Base-by-base conservation (phyloP, 164 flowering plant species). In the Vitis labrusca region DNA sequence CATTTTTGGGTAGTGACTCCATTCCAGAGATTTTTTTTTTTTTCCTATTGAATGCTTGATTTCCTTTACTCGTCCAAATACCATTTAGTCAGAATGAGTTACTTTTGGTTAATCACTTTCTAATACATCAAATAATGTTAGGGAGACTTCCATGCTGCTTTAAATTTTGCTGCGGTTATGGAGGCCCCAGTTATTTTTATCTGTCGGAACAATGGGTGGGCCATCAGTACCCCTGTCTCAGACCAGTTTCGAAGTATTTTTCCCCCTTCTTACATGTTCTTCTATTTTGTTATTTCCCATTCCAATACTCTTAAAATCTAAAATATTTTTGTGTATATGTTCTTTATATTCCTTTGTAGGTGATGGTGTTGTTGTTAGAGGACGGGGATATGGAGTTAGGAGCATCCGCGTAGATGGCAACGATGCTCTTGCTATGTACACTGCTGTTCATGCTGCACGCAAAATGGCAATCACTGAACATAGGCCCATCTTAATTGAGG, bases 121-220 rank as follows among this genome's bases (percentile, higher is more conserved):
- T 84, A 71, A 81, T 56, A 65, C 23, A 11, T 66, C 12, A 19
- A 44, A 23, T 66, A 48, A 50, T 75, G 58, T 74, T 61, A 94
- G 99, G 99, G 99, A 78, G 99, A 95, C 83, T 95, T 95, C 85
- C 99, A 95, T 85, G 97, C 94, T 77, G 97, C 83, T 67, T 54
- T 95, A 51, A 95, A 95, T 75, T 91, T 95, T 72, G 98, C 99
- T 12, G 99, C 98, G 8, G 98, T 95, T 55, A 64, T 76, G 85
- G 96, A 93, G 75, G 91, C 85, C 12, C 99, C 98, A 0, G 96
- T 95, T 61, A 74, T 95, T 32, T 95, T 95, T 69, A 67, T 95
- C 53, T 95, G 99, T 77, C 90, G 99, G 67, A 95, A 95, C 86
- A 95, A 95, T 73, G 98, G 99, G 59, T 94, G 97, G 97, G 97